A percentile compares a stretch with the other conserved stretches of the same genome.
These are phyloP conservation scores for Lachancea lanzarotensis DNA, from an alignment of 805 yeast species.

Conservation along the genomic window DNA sequence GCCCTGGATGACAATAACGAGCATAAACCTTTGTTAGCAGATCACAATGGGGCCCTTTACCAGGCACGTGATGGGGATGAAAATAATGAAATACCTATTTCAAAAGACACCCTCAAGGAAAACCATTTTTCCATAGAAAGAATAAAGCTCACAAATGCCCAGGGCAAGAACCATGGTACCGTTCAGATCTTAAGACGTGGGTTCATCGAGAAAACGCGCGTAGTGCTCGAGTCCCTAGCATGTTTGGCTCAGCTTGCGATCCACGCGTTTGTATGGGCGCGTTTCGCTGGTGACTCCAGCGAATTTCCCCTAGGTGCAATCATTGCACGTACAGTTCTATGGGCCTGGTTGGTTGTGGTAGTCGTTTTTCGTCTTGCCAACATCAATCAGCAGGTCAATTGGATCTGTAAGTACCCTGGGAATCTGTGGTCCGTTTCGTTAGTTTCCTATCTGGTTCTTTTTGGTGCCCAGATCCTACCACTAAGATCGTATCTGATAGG, in stretches of 20 bases:
- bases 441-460: slow-evolving; percentile 41
- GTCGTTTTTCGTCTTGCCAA: slow-evolving; percentile 32
- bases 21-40: slow-evolving; percentile 19
- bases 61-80: slow-evolving; percentile 9
- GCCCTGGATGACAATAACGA: slow-evolving; percentile 14
- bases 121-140: slow-evolving; percentile 62
- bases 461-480: slow-evolving; percentile 41
- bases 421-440: slow-evolving; percentile 61
- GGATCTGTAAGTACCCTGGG: slow-evolving; percentile 36
- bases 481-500: slow-evolving; percentile 55
- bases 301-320: slow-evolving; percentile 17
- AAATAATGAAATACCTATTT: not conserved
- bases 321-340: slow-evolving; percentile 20
- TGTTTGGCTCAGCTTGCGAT: slow-evolving; percentile 38
- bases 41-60: slow-evolving; percentile 7
- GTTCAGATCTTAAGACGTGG: slow-evolving; percentile 43
- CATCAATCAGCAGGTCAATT: slow-evolving; percentile 26
- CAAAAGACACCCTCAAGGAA: slow-evolving; percentile 33
- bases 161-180: slow-evolving; percentile 58
- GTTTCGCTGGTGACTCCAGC: slow-evolving; percentile 14
- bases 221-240: slow-evolving; percentile 42
- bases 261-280: slow-evolving; percentile 29
- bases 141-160: slow-evolving; percentile 45
- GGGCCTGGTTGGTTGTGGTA: slow-evolving; percentile 29
- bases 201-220: slow-evolving; percentile 45